Conservation (phyloP, 768 basidiomycete genomes). For the Coprinopsis strossmayeri region DNA sequence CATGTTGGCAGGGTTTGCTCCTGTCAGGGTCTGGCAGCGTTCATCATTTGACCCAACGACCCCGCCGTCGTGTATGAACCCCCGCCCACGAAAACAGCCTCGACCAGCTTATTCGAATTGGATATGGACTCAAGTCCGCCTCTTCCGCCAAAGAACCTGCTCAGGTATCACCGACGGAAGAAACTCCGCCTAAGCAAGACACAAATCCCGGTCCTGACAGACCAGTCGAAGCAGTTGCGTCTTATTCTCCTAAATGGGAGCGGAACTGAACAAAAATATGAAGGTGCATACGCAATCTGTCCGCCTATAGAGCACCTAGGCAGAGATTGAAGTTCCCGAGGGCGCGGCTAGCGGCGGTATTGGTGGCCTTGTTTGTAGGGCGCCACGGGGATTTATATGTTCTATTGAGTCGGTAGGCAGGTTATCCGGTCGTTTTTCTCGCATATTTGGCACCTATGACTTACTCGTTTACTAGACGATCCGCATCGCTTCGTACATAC, state of each 20-base stretch:
- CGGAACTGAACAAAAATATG: background rate
- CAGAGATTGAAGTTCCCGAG: constrained; percentile 42
- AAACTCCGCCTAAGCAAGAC: constrained; percentile 28
- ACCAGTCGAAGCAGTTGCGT: constrained; percentile 43
- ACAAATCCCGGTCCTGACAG: constrained; percentile 40
- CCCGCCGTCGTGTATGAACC: no score
- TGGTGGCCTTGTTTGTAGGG: constrained; percentile 83
- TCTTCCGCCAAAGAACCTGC: constrained; percentile 29
- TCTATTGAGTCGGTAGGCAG: constrained; percentile 67
- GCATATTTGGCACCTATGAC: background rate
- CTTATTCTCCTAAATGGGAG: background rate
- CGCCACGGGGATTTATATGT: constrained; percentile 81
- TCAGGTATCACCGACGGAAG: constrained; percentile 43
- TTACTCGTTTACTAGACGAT: constrained; percentile 44
- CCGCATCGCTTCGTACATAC: constrained; percentile 65
- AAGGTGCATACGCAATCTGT: constrained; percentile 56
- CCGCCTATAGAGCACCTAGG: constrained; percentile 38
- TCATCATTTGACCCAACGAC: no score
- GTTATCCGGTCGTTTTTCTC: constrained; percentile 6
- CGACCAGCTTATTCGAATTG: no score
- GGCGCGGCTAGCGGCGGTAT: constrained; percentile 62
- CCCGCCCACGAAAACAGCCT: no score
- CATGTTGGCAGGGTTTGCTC: no score
- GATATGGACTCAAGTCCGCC: constrained; percentile 6
- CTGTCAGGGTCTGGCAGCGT: no score